phyloP scores from a whole-genome alignment of 768 basidiomycete species.

The Lentinula edodes region DNA sequence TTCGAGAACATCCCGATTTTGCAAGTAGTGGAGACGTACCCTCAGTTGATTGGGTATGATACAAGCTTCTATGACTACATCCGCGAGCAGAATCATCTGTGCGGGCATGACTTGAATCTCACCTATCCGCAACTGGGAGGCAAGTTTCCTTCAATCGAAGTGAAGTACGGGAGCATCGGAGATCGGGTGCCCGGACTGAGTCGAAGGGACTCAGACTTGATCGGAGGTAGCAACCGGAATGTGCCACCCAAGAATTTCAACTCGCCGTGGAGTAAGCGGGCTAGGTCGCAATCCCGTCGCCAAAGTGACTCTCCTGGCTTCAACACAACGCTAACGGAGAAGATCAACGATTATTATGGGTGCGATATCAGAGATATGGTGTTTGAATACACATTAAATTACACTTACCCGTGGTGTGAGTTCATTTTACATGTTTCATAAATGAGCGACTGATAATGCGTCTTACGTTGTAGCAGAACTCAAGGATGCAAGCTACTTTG shows the following conservation, averaged over 20 bases:
- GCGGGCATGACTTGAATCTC: conserved; percentile 61
- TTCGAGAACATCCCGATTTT: neutral
- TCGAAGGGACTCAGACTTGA: neutral
- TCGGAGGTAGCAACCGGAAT: neutral
- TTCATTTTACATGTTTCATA: neutral
- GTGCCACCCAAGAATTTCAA: neutral
- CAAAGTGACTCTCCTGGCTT: neutral
- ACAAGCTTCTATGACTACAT: conserved; percentile 10
- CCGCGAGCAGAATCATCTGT: conserved; percentile 45
- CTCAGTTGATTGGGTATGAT: conserved; percentile 50
- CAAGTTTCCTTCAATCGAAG: conserved; percentile 36
- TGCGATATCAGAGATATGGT: conserved; percentile 62
- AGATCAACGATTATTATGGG: conserved; percentile 37
- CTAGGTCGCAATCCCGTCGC: neutral
- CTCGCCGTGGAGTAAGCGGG: neutral
- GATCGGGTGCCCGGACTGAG: neutral
- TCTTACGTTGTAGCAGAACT: neutral
- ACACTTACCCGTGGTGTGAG: conserved; percentile 54
- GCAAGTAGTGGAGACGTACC: conserved; percentile 40
- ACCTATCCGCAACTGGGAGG: conserved; percentile 59
- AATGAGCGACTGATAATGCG: neutral
- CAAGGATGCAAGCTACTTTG: neutral
- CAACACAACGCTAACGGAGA: neutral
- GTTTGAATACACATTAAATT: conserved; percentile 69
- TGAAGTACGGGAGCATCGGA: neutral